phyloP scores from a whole-genome alignment of 148 eudicot genomes.

The Silene latifolia region DNA sequence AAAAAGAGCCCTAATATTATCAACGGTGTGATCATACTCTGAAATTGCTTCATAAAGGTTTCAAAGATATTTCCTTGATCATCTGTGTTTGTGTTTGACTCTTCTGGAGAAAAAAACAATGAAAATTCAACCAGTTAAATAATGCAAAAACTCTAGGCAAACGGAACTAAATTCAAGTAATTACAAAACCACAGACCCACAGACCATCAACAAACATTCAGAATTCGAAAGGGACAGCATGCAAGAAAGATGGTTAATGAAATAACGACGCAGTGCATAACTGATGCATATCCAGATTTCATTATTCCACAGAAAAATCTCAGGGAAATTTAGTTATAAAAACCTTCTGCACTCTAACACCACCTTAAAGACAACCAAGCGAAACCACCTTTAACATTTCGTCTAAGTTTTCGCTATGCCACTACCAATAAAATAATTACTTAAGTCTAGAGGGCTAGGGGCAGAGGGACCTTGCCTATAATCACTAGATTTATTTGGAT shows the following conservation, averaged over 20 bases:
- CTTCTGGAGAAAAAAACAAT: slow-evolving; percentile 40
- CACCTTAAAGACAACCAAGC: background rate
- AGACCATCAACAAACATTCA: background rate
- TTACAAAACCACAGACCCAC: background rate
- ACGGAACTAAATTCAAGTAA: background rate
- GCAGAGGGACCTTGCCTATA: background rate
- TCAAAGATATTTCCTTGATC: slow-evolving; percentile 48
- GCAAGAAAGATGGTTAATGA: background rate
- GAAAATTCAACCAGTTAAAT: background rate
- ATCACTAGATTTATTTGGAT: background rate
- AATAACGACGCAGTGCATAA: background rate
- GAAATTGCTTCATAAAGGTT: slow-evolving; percentile 54
- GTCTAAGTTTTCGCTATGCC: background rate
- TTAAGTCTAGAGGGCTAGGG: background rate
- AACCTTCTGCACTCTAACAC: background rate
- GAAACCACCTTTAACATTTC: background rate
- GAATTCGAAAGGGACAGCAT: background rate
- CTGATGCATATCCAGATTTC: background rate
- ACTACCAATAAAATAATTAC: background rate
- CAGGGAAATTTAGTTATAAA: background rate
- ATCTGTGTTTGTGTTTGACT: slow-evolving; percentile 51
- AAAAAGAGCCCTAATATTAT: slow-evolving; percentile 52
- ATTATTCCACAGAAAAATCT: background rate
- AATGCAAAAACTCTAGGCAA: background rate
- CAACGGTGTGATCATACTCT: slow-evolving; percentile 49